A percentile compares a stretch with the other conserved stretches of the same genome.
phyloP scores from a whole-genome alignment of 163 green algal genomes.

The Prototheca wickerhamii region DNA sequence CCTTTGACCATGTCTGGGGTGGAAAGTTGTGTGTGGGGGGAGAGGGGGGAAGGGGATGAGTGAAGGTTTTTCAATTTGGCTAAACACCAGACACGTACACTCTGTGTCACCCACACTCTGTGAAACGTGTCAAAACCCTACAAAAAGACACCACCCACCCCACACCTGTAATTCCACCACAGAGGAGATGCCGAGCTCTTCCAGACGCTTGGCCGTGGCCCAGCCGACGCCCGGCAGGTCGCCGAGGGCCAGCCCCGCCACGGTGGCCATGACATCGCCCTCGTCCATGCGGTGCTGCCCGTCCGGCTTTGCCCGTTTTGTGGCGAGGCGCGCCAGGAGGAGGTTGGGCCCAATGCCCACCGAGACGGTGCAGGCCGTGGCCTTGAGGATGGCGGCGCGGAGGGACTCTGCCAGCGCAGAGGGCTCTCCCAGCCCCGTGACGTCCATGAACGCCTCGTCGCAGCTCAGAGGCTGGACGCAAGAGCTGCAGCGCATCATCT shows the following conservation, averaged over 20 bases:
- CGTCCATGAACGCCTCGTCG: constrained; percentile 80
- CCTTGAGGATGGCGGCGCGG: constrained; percentile 47
- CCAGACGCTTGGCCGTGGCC: constrained; percentile 40
- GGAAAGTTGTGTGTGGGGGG: not conserved
- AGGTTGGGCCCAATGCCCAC: constrained; percentile 75
- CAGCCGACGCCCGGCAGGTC: constrained; percentile 68
- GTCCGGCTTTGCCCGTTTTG: constrained; percentile 81
- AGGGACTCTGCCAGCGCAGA: constrained; percentile 34
- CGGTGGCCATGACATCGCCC: constrained; percentile 8
- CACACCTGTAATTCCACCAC: constrained; percentile 47
- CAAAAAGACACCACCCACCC: constrained; percentile 10
- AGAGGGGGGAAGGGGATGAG: not conserved
- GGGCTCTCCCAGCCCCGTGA: constrained; percentile 28
- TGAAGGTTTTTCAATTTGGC: not conserved
- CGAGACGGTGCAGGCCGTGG: constrained; percentile 66
- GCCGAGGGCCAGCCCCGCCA: constrained; percentile 40
- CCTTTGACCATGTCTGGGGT: constrained; percentile 18
- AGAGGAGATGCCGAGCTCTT: constrained; percentile 37
- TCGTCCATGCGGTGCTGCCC: constrained; percentile 32
- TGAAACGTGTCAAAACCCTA: too few relatives aligned
- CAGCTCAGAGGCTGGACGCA: constrained; percentile 78
- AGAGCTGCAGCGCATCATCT: constrained; percentile 55
- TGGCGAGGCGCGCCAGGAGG: constrained; percentile 84
- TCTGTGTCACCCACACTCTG: too few relatives aligned
- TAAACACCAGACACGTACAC: not conserved